Evolutionary conservation across 305 asterid species (phyloP), one percentile per base, ranked within the genome.

Genomic region (Fraxinus velutina): DNA sequence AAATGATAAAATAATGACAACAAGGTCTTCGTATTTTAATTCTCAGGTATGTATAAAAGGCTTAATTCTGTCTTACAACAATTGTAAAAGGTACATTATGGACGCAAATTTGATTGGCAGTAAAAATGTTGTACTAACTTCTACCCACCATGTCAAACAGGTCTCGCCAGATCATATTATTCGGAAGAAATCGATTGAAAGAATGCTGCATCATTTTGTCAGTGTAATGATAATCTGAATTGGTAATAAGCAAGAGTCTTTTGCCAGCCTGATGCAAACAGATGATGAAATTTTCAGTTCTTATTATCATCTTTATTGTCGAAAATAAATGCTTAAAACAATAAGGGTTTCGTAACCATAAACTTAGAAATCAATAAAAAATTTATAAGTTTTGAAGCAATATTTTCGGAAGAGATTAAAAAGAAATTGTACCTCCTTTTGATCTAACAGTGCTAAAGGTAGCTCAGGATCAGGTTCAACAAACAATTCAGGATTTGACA

Each of bases 181-280:
- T 94, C n/a, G 98, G 98, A 80, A 94, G 98, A 84, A 90, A 94
- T 80, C 92, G 91, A 86, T 94, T 92, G 88, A 94, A 94, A 19
- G 98, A 94, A 86, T 94, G 97, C 81, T 89, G 94, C 98, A 94
- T 94, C 98, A 94, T 94, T 85, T 92, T 94, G 89, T 92, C 93
- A 6, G 98, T 92, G 88, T 94, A 94, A 84, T 90, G 96, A 90
- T 91, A 92, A 83, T 94, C 98, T 37, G 98, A 94, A 86, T 94
- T 94, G 85, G 98, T 94, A 81, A 94, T 94, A 78, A 94, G 98
- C 90, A 94, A 82, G 74, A 94, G 97, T 77, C 85, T 88, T 89
- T 94, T 94, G 75, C 97, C 97, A 76, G 98, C 98, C 97, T 94
- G 91, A 86, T 78, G 77, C 78, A 81, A 87, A 84, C 80, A 85